Evolutionary conservation across 257 asterid genomes (phyloP).

Genomic region (Osmanthus fragrans): DNA sequence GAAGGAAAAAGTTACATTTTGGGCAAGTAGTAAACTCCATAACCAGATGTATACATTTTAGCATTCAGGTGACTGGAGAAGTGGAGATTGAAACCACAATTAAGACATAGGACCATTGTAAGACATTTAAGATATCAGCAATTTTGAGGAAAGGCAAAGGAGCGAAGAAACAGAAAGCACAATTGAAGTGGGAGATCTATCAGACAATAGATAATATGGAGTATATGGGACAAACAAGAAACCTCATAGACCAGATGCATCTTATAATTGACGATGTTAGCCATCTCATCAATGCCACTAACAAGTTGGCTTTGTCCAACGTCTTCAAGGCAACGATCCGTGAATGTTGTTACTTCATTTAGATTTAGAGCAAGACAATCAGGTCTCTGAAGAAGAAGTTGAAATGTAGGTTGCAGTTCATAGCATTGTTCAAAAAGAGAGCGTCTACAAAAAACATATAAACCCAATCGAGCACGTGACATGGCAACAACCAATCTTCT

Average conservation of each 20-base stretch:
- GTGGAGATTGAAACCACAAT: neutral
- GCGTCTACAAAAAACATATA: constrained; percentile 87
- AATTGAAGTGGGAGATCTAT: neutral
- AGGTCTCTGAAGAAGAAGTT: constrained; percentile 79
- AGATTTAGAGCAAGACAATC: constrained; percentile 75
- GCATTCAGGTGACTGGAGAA: neutral
- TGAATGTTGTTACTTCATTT: constrained; percentile 54
- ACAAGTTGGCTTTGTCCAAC: constrained; percentile 58
- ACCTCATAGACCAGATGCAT: constrained; percentile 79
- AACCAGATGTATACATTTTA: neutral
- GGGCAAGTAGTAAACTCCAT: neutral
- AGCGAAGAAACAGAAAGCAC: neutral
- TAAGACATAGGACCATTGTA: neutral
- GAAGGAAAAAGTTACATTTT: neutral
- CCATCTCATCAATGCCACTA: constrained; percentile 82
- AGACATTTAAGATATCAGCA: neutral
- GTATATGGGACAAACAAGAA: constrained; percentile 19
- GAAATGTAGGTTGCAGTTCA: constrained; percentile 92
- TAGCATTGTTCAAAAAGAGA: constrained; percentile 96
- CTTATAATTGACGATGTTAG: constrained; percentile 68
- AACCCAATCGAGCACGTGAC: constrained; percentile 99
- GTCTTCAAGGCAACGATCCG: constrained; percentile 82
- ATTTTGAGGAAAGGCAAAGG: neutral
- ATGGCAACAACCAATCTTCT: constrained; percentile 97
- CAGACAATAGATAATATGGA: neutral